Evolutionary conservation across 164 flowering plant genomes (phyloP).

Genomic region (Cinnamomum chago): DNA sequence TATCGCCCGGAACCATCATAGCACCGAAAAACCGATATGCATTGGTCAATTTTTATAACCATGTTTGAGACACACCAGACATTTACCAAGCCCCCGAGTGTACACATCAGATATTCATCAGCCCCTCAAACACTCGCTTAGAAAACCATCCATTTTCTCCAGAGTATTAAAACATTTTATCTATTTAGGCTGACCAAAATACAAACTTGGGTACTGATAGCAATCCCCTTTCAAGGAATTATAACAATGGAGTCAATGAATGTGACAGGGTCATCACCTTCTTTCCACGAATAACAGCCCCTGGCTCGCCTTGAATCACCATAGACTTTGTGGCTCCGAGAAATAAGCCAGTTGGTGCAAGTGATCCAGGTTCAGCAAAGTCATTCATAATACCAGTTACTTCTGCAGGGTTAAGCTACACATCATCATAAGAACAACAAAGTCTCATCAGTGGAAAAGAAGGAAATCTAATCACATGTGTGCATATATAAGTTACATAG

Average conservation of each 20-base stretch:
- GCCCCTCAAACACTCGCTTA: no score
- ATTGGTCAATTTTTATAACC: no score
- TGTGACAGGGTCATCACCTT: neutral
- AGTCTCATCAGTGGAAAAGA: neutral
- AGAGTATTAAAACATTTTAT: no score
- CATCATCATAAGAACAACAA: neutral
- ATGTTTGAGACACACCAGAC: no score
- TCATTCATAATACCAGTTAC: constrained; percentile 6
- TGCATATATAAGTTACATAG: no score
- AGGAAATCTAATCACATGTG: no score
- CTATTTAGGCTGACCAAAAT: neutral
- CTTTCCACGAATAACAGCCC: constrained; percentile 15
- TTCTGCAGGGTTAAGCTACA: constrained; percentile 11
- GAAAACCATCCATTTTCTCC: no score
- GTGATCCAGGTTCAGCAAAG: constrained; percentile 12
- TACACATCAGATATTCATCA: no score
- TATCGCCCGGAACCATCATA: no score
- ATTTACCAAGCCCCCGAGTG: no score
- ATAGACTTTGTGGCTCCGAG: constrained; percentile 9
- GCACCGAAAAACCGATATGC: no score
- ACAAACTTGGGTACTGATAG: neutral
- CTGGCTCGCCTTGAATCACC: constrained; percentile 14
- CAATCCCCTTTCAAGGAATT: neutral
- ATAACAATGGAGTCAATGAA: neutral
- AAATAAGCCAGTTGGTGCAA: constrained; percentile 14